Conservation (phyloP, 1,139 yeast species). For the Lodderomyces theae region DNA sequence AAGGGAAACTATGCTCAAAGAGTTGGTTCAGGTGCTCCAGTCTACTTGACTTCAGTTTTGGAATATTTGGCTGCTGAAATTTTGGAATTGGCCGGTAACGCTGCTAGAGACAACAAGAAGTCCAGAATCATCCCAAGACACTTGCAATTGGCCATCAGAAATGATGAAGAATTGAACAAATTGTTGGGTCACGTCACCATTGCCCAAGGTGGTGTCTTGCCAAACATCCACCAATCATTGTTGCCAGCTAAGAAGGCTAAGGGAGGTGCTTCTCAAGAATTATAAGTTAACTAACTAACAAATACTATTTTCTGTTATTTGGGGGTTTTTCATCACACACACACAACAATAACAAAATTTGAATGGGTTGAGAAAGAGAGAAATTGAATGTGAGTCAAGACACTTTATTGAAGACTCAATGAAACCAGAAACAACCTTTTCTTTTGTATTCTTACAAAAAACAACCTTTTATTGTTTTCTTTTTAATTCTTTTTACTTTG, state of each 20-base stretch:
- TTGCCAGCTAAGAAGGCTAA: constrained; percentile 90
- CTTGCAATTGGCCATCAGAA: constrained; percentile 54
- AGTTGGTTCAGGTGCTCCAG: constrained; percentile 58
- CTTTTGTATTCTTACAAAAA: background rate
- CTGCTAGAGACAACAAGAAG: constrained; percentile 57
- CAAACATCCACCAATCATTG: constrained; percentile 94
- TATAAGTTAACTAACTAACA: constrained; percentile 33
- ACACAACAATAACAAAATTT: too few species aligned
- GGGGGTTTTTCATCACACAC: background rate
- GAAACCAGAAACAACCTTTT: too few species aligned
- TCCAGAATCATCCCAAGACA: constrained; percentile 56
- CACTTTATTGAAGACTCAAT: too few species aligned
- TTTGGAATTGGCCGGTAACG: constrained; percentile 57
- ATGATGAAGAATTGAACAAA: constrained; percentile 53
- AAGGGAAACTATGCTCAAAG: constrained; percentile 57
- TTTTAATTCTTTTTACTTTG: constrained; percentile 2
- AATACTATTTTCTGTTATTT: too few species aligned
- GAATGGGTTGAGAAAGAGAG: background rate
- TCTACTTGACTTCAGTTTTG: constrained; percentile 51
- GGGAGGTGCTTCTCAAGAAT: constrained; percentile 77
- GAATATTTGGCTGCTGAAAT: constrained; percentile 55
- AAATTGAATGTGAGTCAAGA: background rate
- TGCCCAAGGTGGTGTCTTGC: constrained; percentile 98
- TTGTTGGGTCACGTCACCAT: constrained; percentile 88
- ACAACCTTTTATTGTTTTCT: background rate